Conservation (phyloP, 1,284 basidiomycete genomes). For the Cryptococcus hybrid region DNA sequence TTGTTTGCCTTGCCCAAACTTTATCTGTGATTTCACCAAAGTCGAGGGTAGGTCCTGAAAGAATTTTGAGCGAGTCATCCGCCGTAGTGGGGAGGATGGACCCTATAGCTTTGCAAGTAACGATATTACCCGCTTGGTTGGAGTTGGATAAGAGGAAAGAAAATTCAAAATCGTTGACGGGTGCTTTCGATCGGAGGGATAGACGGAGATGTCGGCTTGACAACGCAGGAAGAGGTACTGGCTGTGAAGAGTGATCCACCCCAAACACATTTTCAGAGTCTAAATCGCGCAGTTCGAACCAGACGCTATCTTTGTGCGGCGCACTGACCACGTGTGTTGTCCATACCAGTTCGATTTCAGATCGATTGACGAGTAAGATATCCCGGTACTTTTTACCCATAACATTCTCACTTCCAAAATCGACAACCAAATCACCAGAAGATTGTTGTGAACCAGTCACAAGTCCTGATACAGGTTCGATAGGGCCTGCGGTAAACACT, state of each 20-base stretch:
- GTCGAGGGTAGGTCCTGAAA: slow-evolving; percentile 51
- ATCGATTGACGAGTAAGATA: slow-evolving; percentile 45
- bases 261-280: slow-evolving; percentile 50
- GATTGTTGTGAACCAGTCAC: slow-evolving; percentile 31
- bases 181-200: slow-evolving; percentile 28
- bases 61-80: slow-evolving; percentile 50
- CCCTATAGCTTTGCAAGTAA: slow-evolving; percentile 40
- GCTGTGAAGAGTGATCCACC: slow-evolving; percentile 37
- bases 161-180: slow-evolving; percentile 40
- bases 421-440: slow-evolving; percentile 34
- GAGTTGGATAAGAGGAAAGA: slow-evolving; percentile 46
- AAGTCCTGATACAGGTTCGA: slow-evolving; percentile 36
- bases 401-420: slow-evolving; percentile 45
- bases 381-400: slow-evolving; percentile 40
- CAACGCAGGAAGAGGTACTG: slow-evolving; percentile 41
- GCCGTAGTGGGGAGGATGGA: slow-evolving; percentile 31
- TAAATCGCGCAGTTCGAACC: slow-evolving; percentile 46
- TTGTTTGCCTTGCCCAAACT: slow-evolving; percentile 52
- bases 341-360: slow-evolving; percentile 47
- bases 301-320: slow-evolving; percentile 39
- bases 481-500: slow-evolving; percentile 40
- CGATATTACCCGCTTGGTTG: slow-evolving; percentile 42
- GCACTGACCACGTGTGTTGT: slow-evolving; percentile 37
- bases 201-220: slow-evolving; percentile 44
- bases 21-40: slow-evolving; percentile 55